A percentile compares a stretch with the other conserved stretches of the same genome.
These are phyloP conservation scores for Colletotrichum horii DNA, from an alignment of 2,329 filamentous ascomycete species.

Conservation along the genomic window DNA sequence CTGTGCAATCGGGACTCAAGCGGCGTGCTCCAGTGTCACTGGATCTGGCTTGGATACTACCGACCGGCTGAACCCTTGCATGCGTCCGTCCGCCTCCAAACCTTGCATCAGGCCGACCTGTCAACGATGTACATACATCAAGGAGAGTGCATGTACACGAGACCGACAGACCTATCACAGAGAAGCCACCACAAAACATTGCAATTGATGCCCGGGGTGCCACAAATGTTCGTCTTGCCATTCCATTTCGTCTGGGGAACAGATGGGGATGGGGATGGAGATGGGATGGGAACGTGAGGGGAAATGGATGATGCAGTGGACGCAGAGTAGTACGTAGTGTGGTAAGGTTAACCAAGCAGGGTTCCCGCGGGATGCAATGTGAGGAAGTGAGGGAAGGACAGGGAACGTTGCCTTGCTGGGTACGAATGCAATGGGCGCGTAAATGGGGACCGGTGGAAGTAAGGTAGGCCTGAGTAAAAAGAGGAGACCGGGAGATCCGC, in stretches of 20 bases:
- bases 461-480: background rate
- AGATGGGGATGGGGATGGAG: background rate
- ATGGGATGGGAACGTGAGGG: background rate
- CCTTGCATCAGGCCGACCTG: slow-evolving; percentile 16
- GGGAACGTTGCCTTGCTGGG: background rate
- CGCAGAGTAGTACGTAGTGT: background rate
- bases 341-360: background rate
- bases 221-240: background rate
- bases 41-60: slow-evolving; percentile 19
- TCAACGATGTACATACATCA: background rate
- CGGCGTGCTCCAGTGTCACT: slow-evolving; percentile 18
- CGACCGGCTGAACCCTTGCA: slow-evolving; percentile 24
- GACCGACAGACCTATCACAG: background rate
- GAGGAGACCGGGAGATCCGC: slow-evolving; percentile 21
- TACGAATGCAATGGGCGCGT: background rate
- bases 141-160: background rate
- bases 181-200: background rate
- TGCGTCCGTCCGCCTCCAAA: slow-evolving; percentile 16
- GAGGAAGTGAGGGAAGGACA: background rate
- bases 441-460: background rate
- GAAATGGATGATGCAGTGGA: background rate
- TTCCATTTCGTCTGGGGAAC: background rate
- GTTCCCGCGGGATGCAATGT: background rate
- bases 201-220: background rate
- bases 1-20: slow-evolving; percentile 21